Base-by-base conservation (phyloP, 164 flowering plant genomes). In the Berberis vulgaris region DNA sequence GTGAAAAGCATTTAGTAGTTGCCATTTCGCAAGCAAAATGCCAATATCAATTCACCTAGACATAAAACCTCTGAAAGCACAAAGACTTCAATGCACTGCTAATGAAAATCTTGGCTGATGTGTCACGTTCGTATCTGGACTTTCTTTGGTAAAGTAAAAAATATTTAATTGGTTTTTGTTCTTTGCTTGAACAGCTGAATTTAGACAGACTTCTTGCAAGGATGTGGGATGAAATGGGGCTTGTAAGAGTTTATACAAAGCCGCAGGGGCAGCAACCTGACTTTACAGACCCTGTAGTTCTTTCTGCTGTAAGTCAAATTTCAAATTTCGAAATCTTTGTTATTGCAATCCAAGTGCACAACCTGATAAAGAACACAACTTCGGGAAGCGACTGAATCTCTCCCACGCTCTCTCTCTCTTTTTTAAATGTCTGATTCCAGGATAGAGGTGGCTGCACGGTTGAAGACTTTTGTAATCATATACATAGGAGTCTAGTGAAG, bases 221-320 rank as follows among this genome's bases (percentile, higher is more conserved):
- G 42, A 62, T 62, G 65, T 62, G 65, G 65, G 65, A 62, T 2
- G 65, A 50, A 50, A 62, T 62, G 65, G 65, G 65, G 12, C 65
- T 62, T 62, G 65, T 62, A 39, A 62, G 65, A 50, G 65, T 62
- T 62, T 62, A 62, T 40, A 62, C 65, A 62, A 62, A 95, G 83
- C 99, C 97, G 55, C 97, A 95, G 72, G 99, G 99, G 63, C 97
- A 91, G 79, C 99, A 95, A 74, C 97, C 97, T 63, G 99, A 95
- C 76, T 95, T 57, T 70, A 6, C 82, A 1, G 99, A 91, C 38
- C 98, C 99, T 65, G 86, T 86, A 12, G 99, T 95, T 72, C 92
- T 95, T 67, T 57, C 60, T 95, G 69, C 77, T 69, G 99, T 95
- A 88, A 63, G 96, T 80, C 61, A 26, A 60, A 10, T 56, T 52